These are phyloP conservation scores for Neofusicoccum ribis DNA, from an alignment of 2,329 filamentous ascomycete species.

Conservation along the genomic window DNA sequence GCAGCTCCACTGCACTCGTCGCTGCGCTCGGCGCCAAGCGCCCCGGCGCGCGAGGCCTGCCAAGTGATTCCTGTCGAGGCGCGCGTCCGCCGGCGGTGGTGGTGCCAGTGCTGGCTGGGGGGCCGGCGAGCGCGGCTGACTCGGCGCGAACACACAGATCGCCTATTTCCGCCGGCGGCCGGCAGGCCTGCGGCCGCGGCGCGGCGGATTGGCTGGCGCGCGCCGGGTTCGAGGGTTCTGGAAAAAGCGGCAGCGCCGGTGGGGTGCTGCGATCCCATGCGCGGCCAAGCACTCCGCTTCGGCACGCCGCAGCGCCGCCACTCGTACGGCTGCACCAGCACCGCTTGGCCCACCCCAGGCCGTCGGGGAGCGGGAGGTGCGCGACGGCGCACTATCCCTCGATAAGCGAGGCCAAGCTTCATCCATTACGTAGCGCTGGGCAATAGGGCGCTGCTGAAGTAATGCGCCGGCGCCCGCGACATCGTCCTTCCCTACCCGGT, in stretches of 20 bases:
- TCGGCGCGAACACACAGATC: slow-evolving; percentile 17
- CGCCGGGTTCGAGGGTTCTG: slow-evolving; percentile 13
- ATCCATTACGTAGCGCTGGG: slow-evolving; percentile 16
- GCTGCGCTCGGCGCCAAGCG: slow-evolving; percentile 7
- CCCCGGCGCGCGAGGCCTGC: not conserved
- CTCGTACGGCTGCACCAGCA: not conserved
- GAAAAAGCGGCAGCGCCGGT: slow-evolving; percentile 10
- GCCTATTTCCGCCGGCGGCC: slow-evolving; percentile 12
- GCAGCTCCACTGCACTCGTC: slow-evolving; percentile 11
- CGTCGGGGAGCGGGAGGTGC: slow-evolving; percentile 12
- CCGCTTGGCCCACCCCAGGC: slow-evolving; percentile 7
- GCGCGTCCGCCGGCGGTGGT: not conserved
- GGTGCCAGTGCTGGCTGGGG: not conserved
- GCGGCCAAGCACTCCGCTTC: slow-evolving; percentile 15
- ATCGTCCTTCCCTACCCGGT: slow-evolving; percentile 16
- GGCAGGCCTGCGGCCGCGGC: not conserved
- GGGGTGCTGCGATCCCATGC: slow-evolving; percentile 4
- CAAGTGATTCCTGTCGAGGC: not conserved
- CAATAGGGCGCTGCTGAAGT: slow-evolving; percentile 13
- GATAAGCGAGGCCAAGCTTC: slow-evolving; percentile 18
- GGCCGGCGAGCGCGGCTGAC: slow-evolving; percentile 1
- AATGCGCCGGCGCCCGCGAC: not conserved
- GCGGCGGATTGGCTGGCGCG: not conserved
- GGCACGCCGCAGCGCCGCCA: slow-evolving; percentile 6
- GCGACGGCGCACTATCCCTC: slow-evolving; percentile 14